These are phyloP conservation scores for Linderniella brevidens DNA, from an alignment of 257 asterid genomes.

Conservation along the genomic window DNA sequence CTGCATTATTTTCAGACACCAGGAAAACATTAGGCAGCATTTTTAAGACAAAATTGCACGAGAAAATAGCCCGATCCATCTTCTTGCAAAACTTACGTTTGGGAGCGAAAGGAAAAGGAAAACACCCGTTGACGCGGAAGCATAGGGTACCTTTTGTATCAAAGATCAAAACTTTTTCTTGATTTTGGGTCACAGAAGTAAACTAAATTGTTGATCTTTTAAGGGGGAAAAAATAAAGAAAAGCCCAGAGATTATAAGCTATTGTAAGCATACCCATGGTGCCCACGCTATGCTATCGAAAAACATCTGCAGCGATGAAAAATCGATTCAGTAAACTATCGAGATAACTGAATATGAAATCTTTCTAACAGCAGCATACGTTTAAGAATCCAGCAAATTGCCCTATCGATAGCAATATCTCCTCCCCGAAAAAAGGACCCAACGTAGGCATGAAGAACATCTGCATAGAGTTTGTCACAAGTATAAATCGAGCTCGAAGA, in stretches of 20 bases:
- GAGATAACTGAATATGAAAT: background rate
- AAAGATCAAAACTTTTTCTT: background rate
- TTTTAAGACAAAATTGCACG: background rate
- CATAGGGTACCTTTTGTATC: background rate
- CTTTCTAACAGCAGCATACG: slow-evolving; percentile 1
- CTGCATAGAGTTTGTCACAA: slow-evolving; percentile 17
- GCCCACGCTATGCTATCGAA: slow-evolving; percentile 67
- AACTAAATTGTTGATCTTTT: background rate
- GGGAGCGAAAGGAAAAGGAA: slow-evolving; percentile 25
- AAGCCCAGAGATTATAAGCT: too few species aligned
- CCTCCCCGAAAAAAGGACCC: slow-evolving; percentile 48
- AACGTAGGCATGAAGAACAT: slow-evolving; percentile 41
- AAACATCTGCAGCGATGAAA: slow-evolving; percentile 25
- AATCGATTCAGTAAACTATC: background rate
- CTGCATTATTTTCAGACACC: slow-evolving; percentile 16
- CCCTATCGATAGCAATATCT: slow-evolving; percentile 35
- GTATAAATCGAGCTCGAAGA: background rate
- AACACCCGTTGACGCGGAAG: background rate
- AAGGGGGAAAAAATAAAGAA: background rate
- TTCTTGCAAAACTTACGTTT: slow-evolving; percentile 25
- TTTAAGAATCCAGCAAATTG: slow-evolving; percentile 33
- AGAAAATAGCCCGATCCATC: background rate
- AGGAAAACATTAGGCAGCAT: background rate
- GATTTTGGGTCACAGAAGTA: background rate
- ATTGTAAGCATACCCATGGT: slow-evolving; percentile 27